Percentiles rank a stretch among this genome's conserved stretches.
These are phyloP conservation scores for Lasiodiplodia gonubiensis DNA, from an alignment of 2,329 filamentous ascomycete genomes.

Conservation along the genomic window DNA sequence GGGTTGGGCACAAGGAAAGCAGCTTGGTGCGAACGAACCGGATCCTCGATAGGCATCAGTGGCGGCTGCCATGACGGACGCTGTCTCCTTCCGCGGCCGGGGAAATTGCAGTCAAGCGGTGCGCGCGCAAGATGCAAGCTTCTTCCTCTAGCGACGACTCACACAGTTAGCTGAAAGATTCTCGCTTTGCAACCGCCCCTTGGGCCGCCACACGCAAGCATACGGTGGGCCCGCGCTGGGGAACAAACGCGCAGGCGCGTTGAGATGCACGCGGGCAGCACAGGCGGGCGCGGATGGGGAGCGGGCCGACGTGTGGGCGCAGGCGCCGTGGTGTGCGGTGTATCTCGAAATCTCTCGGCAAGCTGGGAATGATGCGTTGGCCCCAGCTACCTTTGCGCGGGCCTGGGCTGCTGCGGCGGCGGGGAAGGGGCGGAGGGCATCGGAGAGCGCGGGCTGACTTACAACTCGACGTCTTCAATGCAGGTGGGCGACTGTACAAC, in stretches of 20 bases:
- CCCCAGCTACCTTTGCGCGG: constrained; percentile 24
- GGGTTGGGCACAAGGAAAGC: constrained; percentile 28
- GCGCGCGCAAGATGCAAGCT: constrained; percentile 23
- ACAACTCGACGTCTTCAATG: constrained; percentile 24
- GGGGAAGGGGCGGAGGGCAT: not conserved
- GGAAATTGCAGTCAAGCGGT: constrained; percentile 7
- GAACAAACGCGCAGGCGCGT: constrained; percentile 11
- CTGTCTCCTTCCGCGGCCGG: constrained; percentile 18
- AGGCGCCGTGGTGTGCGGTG: constrained; percentile 25
- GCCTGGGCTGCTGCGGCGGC: constrained; percentile 1
- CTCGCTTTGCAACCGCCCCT: constrained; percentile 21
- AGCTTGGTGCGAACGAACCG: constrained; percentile 41
- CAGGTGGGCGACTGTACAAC: constrained; percentile 20
- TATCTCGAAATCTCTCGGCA: constrained; percentile 28
- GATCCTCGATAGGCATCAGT: constrained; percentile 38
- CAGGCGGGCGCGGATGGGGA: constrained; percentile 26
- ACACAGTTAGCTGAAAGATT: constrained; percentile 28
- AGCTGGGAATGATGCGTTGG: constrained; percentile 27
- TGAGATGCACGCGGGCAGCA: constrained; percentile 20
- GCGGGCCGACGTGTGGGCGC: constrained; percentile 24
- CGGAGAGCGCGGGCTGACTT: constrained; percentile 8
- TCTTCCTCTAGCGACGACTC: constrained; percentile 18
- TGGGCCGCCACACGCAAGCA: constrained; percentile 12
- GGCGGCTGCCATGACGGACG: constrained; percentile 45
- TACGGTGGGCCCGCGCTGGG: constrained; percentile 7